These are phyloP conservation scores for Ustilago hordei DNA, from an alignment of 1,284 basidiomycete genomes.

Conservation along the genomic window DNA sequence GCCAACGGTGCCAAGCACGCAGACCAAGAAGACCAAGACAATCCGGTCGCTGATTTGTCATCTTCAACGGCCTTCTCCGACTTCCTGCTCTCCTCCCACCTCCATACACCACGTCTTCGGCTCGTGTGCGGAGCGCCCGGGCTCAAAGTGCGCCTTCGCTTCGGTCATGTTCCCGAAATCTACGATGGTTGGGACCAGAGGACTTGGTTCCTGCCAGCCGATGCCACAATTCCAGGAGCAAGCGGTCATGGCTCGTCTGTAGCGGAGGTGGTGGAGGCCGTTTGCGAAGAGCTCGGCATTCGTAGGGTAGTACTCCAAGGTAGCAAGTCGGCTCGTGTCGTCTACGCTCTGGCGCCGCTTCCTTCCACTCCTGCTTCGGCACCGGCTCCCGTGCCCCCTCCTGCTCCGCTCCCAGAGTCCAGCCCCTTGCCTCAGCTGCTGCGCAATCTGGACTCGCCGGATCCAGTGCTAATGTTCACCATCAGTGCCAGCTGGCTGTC, in stretches of 20 bases:
- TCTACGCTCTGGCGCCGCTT: conserved; percentile 58
- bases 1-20: conserved; percentile 76
- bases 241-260: conserved; percentile 39
- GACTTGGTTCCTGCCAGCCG: conserved; percentile 53
- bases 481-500: conserved; percentile 68
- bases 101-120: conserved; percentile 78
- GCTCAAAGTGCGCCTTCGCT: conserved; percentile 75
- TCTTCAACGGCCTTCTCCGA: conserved; percentile 71
- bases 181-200: conserved; percentile 73
- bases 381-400: conserved; percentile 53
- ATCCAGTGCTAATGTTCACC: conserved; percentile 58
- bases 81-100: conserved; percentile 78
- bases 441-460: conserved; percentile 16
- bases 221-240: conserved; percentile 26
- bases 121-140: conserved; percentile 76
- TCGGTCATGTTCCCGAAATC: conserved; percentile 81
- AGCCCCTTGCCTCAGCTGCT: conserved; percentile 35
- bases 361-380: conserved; percentile 32
- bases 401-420: conserved; percentile 37
- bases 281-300: conserved; percentile 79
- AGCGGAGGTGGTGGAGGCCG: conserved; percentile 70
- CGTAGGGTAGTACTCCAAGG: conserved; percentile 72
- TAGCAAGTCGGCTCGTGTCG: conserved; percentile 67
- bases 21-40: conserved; percentile 84
- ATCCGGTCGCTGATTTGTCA: conserved; percentile 77